A percentile compares a stretch with the other conserved stretches of the same genome.
phyloP scores from a whole-genome alignment of 2,329 filamentous ascomycete genomes.

The Domatiomyces globalis region DNA sequence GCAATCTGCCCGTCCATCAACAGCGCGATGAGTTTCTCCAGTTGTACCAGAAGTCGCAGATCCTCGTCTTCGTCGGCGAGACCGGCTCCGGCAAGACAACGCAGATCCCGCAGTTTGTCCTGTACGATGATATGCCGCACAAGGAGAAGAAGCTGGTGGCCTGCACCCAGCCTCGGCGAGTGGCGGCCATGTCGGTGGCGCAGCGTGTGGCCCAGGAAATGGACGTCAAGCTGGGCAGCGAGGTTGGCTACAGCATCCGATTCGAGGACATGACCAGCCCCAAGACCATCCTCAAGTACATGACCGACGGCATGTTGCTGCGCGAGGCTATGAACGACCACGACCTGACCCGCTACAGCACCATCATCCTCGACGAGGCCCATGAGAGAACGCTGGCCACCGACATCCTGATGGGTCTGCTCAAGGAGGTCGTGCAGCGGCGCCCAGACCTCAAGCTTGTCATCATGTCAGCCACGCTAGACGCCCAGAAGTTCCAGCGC shows the following conservation, averaged over 20 bases:
- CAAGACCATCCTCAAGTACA: constrained; percentile 93
- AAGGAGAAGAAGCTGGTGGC: constrained; percentile 76
- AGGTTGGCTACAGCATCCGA: constrained; percentile 97
- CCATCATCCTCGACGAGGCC: constrained; percentile 95
- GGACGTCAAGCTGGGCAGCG: constrained; percentile 81
- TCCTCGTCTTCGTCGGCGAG: constrained; percentile 96
- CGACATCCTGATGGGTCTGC: constrained; percentile 89
- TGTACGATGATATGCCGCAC: constrained; percentile 91
- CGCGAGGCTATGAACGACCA: constrained; percentile 95
- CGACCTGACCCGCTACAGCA: constrained; percentile 81
- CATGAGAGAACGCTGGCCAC: constrained; percentile 96
- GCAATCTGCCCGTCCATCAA: constrained; percentile 79
- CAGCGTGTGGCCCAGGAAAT: constrained; percentile 96
- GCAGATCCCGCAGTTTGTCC: constrained; percentile 95
- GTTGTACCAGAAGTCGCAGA: constrained; percentile 85
- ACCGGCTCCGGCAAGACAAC: constrained; percentile 99
- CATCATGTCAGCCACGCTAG: constrained; percentile 95
- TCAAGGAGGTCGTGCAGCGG: constrained; percentile 75
- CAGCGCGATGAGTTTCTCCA: constrained; percentile 88
- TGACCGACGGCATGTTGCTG: constrained; percentile 98
- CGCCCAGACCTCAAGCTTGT: constrained; percentile 91
- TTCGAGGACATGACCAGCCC: constrained; percentile 89
- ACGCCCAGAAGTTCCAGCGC: constrained; percentile 93
- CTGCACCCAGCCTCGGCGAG: constrained; percentile 93
- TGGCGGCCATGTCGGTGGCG: constrained; percentile 96